phyloP scores from a whole-genome alignment of 768 basidiomycete genomes.

The Kwoniella heveanensis region DNA sequence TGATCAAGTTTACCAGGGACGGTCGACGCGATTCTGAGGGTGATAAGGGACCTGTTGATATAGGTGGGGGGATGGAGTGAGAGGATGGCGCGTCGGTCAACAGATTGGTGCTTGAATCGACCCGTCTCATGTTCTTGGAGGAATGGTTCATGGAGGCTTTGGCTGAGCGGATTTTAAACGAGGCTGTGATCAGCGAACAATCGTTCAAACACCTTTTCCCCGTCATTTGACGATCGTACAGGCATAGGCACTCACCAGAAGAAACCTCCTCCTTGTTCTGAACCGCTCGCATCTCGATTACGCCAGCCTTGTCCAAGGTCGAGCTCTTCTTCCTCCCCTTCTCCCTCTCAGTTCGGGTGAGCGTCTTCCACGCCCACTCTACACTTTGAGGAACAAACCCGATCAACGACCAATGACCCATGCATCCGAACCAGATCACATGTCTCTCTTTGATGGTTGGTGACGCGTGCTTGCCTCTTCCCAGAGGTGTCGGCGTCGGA shows the following conservation, averaged over 20 bases:
- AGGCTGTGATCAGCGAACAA: too few relatives aligned
- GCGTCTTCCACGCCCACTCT: constrained; percentile 38
- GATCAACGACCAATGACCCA: constrained; percentile 43
- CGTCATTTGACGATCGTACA: neutral
- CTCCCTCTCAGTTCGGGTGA: constrained; percentile 31
- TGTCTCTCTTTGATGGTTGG: constrained; percentile 20
- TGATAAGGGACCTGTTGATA: constrained; percentile 22
- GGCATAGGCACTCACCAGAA: constrained; percentile 19
- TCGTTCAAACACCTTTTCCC: too few relatives aligned
- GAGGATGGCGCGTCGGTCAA: constrained; percentile 21
- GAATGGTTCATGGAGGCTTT: constrained; percentile 19
- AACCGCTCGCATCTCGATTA: constrained; percentile 41
- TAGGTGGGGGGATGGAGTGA: constrained; percentile 25
- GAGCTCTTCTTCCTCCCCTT: constrained; percentile 40
- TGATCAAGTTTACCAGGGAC: constrained; percentile 34
- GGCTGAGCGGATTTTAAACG: neutral
- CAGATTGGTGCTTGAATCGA: constrained; percentile 36
- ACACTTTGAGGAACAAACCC: constrained; percentile 28
- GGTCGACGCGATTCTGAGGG: constrained; percentile 43
- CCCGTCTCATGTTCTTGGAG: constrained; percentile 30
- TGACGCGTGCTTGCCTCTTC: constrained; percentile 27
- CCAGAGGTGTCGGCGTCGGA: constrained; percentile 13
- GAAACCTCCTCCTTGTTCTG: constrained; percentile 35
- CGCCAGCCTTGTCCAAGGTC: constrained; percentile 36
- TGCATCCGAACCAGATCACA: constrained; percentile 40